Conservation (phyloP, 345 rosid species). For the Salix koriyanagi region DNA sequence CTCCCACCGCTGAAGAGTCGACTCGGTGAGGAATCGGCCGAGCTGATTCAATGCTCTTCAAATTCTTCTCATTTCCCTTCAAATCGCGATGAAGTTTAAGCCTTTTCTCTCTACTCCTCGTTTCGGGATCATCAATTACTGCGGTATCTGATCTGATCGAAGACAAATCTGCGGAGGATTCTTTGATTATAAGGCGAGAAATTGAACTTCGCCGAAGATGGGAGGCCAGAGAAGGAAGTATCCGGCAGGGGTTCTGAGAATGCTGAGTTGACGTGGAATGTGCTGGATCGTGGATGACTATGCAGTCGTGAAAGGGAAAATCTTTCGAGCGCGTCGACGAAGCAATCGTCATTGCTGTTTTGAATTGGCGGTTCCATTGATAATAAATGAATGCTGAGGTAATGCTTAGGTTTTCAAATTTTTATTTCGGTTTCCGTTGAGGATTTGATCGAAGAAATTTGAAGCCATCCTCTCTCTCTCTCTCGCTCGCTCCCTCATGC, state of each 20-base stretch:
- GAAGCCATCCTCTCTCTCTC: neutral
- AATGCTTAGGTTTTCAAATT: neutral
- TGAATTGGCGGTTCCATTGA: slow-evolving; percentile 29
- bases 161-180: slow-evolving; percentile 9
- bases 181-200: slow-evolving; percentile 9
- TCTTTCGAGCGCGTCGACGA: slow-evolving; percentile 57
- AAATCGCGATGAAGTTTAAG: slow-evolving; percentile 15
- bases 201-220: slow-evolving; percentile 33
- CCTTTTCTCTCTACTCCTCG: slow-evolving; percentile 18
- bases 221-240: slow-evolving; percentile 22
- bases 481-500: no score
- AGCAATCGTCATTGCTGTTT: slow-evolving; percentile 20
- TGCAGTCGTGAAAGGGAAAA: slow-evolving; percentile 50
- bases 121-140: neutral
- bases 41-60: slow-evolving; percentile 21
- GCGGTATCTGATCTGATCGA: neutral
- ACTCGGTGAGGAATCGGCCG: slow-evolving; percentile 5
- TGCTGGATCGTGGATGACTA: slow-evolving; percentile 22
- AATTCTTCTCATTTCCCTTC: slow-evolving; percentile 30
- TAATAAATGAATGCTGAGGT: neutral
- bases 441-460: neutral
- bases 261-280: slow-evolving; percentile 25
- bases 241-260: neutral
- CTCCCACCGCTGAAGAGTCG: neutral
- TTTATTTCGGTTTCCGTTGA: neutral